Base-by-base conservation (phyloP, 129 eudicot genomes). In the Arctium lappa region DNA sequence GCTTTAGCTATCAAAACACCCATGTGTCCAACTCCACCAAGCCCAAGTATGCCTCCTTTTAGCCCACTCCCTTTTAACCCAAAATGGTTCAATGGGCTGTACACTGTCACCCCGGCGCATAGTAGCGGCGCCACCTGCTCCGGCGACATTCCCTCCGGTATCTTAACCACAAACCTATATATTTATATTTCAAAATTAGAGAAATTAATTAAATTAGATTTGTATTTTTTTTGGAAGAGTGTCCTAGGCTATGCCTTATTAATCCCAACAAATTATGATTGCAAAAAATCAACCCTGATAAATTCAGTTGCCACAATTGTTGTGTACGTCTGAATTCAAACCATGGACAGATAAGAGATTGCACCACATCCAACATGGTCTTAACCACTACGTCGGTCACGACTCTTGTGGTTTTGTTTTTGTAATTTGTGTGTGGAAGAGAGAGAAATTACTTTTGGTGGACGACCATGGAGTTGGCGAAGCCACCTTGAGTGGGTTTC, bases 1-100 rank as follows among this genome's bases (percentile, higher is more conserved):
- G 97, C 95, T 84, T 95, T 95, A 8, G 97, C 98, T 37, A 95
- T 87, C 80, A 90, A 85, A 30, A 95, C 99, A 5, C 98, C 99
- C 97, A 95, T 91, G 53, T 95, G 99, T n/a, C 99, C 99, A 18
- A 95, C 99, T 3, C 99, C 99, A 81, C 99, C 99, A 37, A 95
- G 97, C 62, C 99, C 99, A 79, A 93, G 82, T 40, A 95, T 95
- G 0, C 93, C 99, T 2, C 97, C 98, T 86, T 81, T 87, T 30
- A 95, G 83, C 44, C 98, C 99, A 79, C 91, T 88, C 15, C 81
- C 48, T 69, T 88, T 93, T 18, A 93, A 84, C 31, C 98, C 98
- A 85, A 95, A 95, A 73, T 95, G 99, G 75, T 87, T 91, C 70
- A 95, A 82, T 11, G 99, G 99, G 77, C 99, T 95, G 88, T 90